A percentile compares a stretch with the other conserved stretches of the same genome.
Conservation (phyloP, 2,329 filamentous ascomycete genomes). For the Epichloe aotearoae region DNA sequence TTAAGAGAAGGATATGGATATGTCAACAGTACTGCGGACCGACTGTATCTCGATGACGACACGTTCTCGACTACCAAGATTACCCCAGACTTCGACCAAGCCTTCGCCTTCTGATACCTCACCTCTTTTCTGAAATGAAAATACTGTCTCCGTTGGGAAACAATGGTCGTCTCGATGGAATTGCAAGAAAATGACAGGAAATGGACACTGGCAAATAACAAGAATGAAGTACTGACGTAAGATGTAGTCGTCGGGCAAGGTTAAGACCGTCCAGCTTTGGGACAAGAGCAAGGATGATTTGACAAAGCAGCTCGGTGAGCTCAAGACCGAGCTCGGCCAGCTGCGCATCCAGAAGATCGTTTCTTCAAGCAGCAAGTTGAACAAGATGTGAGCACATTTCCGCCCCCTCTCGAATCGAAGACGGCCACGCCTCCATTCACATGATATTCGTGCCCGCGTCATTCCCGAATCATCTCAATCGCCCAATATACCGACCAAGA, state of each 20-base stretch:
- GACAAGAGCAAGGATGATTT: constrained; percentile 99
- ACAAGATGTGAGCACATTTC: constrained; percentile 68
- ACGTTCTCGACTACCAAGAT: background rate
- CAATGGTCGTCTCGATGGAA: background rate
- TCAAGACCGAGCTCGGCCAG: constrained; percentile 93
- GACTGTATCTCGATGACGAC: background rate
- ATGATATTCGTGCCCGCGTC: background rate
- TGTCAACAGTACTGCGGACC: background rate
- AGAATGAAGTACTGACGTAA: background rate
- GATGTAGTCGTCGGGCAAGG: constrained; percentile 43
- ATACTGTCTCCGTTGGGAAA: background rate
- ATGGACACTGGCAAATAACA: background rate
- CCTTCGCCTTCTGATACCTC: too few relatives aligned
- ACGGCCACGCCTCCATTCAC: background rate
- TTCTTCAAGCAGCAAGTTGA: constrained; percentile 90
- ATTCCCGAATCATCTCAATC: too few relatives aligned
- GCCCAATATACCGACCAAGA: background rate
- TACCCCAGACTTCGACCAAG: background rate
- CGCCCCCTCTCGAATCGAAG: background rate
- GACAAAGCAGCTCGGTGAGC: constrained; percentile 83
- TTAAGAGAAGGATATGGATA: background rate
- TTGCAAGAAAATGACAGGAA: background rate
- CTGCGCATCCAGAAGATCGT: constrained; percentile 98
- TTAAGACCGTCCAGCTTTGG: constrained; percentile 96
- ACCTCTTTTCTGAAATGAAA: background rate